Conservation (phyloP, 371 early-diverging fungal genomes). For the Mucor indicus region DNA sequence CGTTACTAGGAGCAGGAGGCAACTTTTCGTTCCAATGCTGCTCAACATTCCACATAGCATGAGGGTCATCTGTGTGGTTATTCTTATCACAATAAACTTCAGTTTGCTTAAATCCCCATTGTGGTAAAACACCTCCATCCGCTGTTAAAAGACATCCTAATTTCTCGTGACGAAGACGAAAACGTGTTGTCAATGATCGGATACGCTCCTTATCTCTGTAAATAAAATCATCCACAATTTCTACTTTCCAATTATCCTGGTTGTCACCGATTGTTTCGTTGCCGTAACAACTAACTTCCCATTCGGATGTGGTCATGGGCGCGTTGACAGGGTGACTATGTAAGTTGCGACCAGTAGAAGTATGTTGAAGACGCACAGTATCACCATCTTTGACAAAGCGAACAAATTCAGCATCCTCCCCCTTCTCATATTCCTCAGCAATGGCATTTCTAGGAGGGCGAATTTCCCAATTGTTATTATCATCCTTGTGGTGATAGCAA, state of each 20-base stretch:
- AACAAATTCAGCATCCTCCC: constrained; percentile 40
- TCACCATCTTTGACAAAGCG: constrained; percentile 79
- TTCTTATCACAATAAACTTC: constrained; percentile 90
- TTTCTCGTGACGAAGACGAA: constrained; percentile 81
- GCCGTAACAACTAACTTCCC: constrained; percentile 90
- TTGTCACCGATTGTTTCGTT: constrained; percentile 68
- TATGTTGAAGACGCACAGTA: constrained; percentile 82
- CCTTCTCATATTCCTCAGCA: constrained; percentile 29
- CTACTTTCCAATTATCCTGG: constrained; percentile 92
- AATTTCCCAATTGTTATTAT: constrained; percentile 95
- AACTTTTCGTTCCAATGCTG: constrained; percentile 80
- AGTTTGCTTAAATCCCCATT: constrained; percentile 98
- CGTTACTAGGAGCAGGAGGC: constrained; percentile 55
- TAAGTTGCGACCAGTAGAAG: constrained; percentile 70
- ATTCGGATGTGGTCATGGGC: constrained; percentile 78
- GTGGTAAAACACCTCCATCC: constrained; percentile 81
- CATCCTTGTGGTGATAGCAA: constrained; percentile 95
- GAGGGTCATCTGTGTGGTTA: constrained; percentile 53
- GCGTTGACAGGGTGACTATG: constrained; percentile 85
- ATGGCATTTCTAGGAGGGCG: constrained; percentile 30
- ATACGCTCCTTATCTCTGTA: constrained; percentile 48
- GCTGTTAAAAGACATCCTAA: constrained; percentile 85
- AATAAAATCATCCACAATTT: constrained; percentile 71
- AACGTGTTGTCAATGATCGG: constrained; percentile 81
- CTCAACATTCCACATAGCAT: constrained; percentile 97